A percentile compares a stretch with the other conserved stretches of the same genome.
These are phyloP conservation scores for Backusella sp. DNA, from an alignment of 192 early-diverging fungal species.

Conservation along the genomic window DNA sequence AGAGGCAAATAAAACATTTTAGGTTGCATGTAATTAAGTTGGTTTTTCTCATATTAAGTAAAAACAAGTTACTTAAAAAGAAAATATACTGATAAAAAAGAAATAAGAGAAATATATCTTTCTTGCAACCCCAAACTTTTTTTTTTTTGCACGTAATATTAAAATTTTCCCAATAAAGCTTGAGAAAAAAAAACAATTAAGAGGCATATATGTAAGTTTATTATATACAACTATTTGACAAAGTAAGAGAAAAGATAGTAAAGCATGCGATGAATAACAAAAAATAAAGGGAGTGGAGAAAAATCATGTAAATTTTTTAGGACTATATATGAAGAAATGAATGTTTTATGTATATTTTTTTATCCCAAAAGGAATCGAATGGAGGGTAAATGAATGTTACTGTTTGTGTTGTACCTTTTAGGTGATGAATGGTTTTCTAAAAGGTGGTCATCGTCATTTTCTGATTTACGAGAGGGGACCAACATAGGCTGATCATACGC, in stretches of 20 bases:
- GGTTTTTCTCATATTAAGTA: neutral
- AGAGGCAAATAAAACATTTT: neutral
- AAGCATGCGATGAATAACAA: neutral
- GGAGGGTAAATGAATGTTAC: slow-evolving; percentile 19
- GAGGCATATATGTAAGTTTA: neutral
- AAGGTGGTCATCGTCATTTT: neutral
- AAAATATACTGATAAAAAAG: neutral
- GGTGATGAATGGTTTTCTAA: slow-evolving; percentile 1
- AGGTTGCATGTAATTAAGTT: neutral
- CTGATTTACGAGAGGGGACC: neutral
- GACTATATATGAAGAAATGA: neutral
- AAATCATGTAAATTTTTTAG: neutral
- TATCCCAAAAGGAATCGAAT: slow-evolving; percentile 20
- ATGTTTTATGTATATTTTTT: neutral
- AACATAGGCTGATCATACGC: neutral
- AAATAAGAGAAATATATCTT: neutral
- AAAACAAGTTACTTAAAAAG: neutral
- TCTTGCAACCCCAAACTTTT: neutral
- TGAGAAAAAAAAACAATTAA: neutral
- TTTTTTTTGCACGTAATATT: neutral
- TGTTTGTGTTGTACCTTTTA: neutral
- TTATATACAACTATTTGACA: slow-evolving; percentile 7
- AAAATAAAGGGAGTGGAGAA: neutral
- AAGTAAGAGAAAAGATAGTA: neutral
- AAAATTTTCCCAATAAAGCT: slow-evolving; percentile 5